Percentiles rank a stretch among this genome's conserved stretches.
phyloP scores from a whole-genome alignment of 1,139 yeast genomes.

The Suhomyces taliae region DNA sequence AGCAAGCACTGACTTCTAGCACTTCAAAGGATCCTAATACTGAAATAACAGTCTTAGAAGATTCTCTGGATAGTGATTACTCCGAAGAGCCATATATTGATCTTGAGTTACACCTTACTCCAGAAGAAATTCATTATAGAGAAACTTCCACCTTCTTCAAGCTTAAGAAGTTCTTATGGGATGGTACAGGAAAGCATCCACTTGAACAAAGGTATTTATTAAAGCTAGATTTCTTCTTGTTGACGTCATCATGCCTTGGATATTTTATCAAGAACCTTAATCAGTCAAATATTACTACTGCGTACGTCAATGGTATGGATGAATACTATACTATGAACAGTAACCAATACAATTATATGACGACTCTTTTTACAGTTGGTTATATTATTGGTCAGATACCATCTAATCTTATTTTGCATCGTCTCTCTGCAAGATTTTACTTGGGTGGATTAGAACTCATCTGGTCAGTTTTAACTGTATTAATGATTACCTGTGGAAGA shows the following conservation, averaged over 20 bases:
- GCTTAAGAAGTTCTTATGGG: conserved; percentile 43
- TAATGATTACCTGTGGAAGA: conserved; percentile 45
- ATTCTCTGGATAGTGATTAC: not conserved
- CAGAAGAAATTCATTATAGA: conserved; percentile 30
- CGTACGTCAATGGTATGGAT: conserved; percentile 64
- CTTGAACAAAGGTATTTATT: conserved; percentile 20
- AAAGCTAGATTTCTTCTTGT: conserved; percentile 22
- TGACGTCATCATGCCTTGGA: conserved; percentile 23
- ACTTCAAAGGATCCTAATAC: not conserved
- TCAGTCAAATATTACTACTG: conserved; percentile 48
- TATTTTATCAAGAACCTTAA: conserved; percentile 37
- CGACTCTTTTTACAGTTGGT: conserved; percentile 58
- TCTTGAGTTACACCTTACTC: conserved; percentile 26
- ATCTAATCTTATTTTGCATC: conserved; percentile 52
- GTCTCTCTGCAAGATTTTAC: conserved; percentile 54
- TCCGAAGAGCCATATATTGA: conserved; percentile 28
- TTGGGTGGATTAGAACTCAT: conserved; percentile 53
- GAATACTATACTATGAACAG: conserved; percentile 51
- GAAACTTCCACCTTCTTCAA: conserved; percentile 26
- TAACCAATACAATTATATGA: conserved; percentile 55
- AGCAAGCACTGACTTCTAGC: conserved; percentile 3
- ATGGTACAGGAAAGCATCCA: conserved; percentile 48
- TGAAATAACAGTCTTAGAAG: conserved; percentile 3
- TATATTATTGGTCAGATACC: conserved; percentile 62
- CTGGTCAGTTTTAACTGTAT: conserved; percentile 59